Conservation (phyloP, 2,329 filamentous ascomycete genomes). For the Diaporthe vaccinii region DNA sequence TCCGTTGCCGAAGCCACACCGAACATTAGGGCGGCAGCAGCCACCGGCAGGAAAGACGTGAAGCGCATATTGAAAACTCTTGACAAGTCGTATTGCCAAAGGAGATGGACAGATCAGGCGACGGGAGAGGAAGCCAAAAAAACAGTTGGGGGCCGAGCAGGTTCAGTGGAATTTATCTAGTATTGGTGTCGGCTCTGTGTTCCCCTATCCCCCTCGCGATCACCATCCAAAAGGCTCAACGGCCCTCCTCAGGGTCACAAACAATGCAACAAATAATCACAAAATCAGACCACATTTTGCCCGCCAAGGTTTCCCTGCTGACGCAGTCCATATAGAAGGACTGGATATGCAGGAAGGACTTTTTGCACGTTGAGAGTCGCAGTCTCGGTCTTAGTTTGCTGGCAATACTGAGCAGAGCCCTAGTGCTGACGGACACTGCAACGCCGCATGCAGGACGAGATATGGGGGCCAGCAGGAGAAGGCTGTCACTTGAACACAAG, state of each 20-base stretch:
- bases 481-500: slow-evolving; percentile 15
- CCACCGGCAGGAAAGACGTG: slow-evolving; percentile 16
- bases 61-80: slow-evolving; percentile 1
- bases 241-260: background rate
- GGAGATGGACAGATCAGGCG: background rate
- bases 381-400: slow-evolving; percentile 9
- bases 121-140: background rate
- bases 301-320: slow-evolving; percentile 9
- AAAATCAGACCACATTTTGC: slow-evolving; percentile 19
- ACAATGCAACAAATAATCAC: slow-evolving; percentile 5
- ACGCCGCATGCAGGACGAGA: slow-evolving; percentile 3
- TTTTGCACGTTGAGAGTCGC: slow-evolving; percentile 2
- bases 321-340: background rate
- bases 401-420: background rate
- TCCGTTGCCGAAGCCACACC: slow-evolving; percentile 24
- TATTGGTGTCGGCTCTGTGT: background rate
- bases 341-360: background rate
- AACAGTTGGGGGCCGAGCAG: background rate
- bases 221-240: background rate
- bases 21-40: slow-evolving; percentile 16
- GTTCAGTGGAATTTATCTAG: slow-evolving; percentile 5
- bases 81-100: background rate
- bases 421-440: slow-evolving; percentile 22
- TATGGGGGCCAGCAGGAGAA: background rate
- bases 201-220: background rate